phyloP scores from a whole-genome alignment of 768 basidiomycete species.

The Psilocybe tampanensis region DNA sequence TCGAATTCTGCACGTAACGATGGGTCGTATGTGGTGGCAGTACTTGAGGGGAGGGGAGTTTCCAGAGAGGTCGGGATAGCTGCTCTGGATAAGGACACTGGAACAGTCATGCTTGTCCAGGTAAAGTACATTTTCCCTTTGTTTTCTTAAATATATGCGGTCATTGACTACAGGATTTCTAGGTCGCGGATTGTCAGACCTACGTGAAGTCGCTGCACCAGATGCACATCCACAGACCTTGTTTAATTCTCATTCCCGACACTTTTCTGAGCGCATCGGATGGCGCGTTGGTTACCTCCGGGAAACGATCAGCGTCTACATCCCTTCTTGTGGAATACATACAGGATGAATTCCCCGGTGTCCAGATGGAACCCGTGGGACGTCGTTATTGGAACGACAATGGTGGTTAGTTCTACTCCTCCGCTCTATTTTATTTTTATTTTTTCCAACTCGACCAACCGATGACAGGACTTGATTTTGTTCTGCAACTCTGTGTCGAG shows the following conservation, averaged over 20 bases:
- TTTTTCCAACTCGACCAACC: not conserved
- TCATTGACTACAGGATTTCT: not conserved
- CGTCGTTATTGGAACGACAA: conserved; percentile 88
- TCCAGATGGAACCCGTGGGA: conserved; percentile 68
- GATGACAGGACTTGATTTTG: conserved; percentile 71
- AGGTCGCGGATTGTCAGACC: conserved; percentile 87
- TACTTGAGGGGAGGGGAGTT: conserved; percentile 78
- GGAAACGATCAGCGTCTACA: conserved; percentile 45
- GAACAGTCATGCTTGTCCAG: conserved; percentile 77
- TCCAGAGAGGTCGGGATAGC: conserved; percentile 88
- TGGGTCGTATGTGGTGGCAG: conserved; percentile 63
- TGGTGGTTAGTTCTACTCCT: conserved; percentile 50
- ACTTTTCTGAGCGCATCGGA: conserved; percentile 71
- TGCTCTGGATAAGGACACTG: conserved; percentile 80
- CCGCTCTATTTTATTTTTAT: too few species aligned
- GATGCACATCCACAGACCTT: conserved; percentile 76
- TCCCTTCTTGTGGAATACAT: conserved; percentile 75
- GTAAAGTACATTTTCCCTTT: conserved; percentile 36
- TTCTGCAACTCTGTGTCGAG: conserved; percentile 76
- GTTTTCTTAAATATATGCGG: not conserved
- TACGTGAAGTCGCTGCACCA: conserved; percentile 90
- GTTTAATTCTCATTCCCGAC: conserved; percentile 77
- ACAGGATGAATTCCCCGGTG: conserved; percentile 70
- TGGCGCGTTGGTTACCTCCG: conserved; percentile 41
- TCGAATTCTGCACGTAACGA: conserved; percentile 61